Evolutionary conservation across 108 stramenopile genomes (phyloP).

Genomic region (Stephanodiscus triporus): DNA sequence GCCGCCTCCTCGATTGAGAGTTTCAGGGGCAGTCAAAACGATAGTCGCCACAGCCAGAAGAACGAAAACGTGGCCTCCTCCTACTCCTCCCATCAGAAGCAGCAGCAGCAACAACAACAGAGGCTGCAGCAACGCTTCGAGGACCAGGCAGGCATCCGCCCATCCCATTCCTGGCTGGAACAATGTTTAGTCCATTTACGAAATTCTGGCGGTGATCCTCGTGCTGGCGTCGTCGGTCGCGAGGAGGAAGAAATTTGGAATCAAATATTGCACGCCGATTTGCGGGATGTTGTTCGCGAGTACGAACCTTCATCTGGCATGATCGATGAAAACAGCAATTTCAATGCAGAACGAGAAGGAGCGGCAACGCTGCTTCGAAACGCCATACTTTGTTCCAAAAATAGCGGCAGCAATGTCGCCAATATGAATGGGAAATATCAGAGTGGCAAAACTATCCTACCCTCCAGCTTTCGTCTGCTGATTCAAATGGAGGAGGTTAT

Average conservation of each 20-base stretch:
- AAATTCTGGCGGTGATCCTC: not conserved
- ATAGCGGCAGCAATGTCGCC: not conserved
- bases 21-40: not conserved
- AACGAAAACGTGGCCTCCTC: not conserved
- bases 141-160: constrained; percentile 26
- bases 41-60: not conserved
- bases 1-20: not conserved
- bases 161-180: constrained; percentile 28
- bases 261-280: constrained; percentile 68
- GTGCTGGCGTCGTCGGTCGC: not conserved
- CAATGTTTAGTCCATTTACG: constrained; percentile 29
- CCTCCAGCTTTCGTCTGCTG: constrained; percentile 52
- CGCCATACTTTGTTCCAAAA: constrained; percentile 37
- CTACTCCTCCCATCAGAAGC: not conserved
- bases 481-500: constrained; percentile 76
- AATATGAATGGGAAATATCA: not conserved
- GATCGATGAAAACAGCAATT: not conserved
- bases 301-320: constrained; percentile 26
- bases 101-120: not conserved
- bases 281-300: constrained; percentile 75
- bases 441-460: constrained; percentile 31
- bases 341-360: not conserved
- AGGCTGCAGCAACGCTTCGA: constrained; percentile 20
- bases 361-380: constrained; percentile 33
- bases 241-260: constrained; percentile 53